A percentile compares a stretch with the other conserved stretches of the same genome.
Conservation (phyloP, 805 yeast genomes). For the Metschnikowia cubensis region DNA sequence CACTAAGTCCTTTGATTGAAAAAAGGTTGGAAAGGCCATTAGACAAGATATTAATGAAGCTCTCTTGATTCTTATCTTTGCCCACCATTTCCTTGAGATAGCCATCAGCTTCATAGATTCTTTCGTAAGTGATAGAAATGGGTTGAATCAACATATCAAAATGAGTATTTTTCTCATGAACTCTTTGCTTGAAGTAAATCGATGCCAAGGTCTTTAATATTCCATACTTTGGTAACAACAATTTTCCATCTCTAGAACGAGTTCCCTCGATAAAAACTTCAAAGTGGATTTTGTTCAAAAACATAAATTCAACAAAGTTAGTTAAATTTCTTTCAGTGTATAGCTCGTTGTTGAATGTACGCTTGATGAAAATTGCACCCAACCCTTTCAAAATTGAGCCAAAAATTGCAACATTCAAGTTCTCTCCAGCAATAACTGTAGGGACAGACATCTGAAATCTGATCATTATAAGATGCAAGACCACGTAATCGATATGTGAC, state of each 20-base stretch:
- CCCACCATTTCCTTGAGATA: conserved; percentile 56
- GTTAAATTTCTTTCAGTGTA: conserved; percentile 46
- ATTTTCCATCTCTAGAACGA: conserved; percentile 61
- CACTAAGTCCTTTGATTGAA: conserved; percentile 10
- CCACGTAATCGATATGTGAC: conserved; percentile 59
- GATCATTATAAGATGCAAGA: conserved; percentile 50
- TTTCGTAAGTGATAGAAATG: conserved; percentile 55
- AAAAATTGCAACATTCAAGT: conserved; percentile 54
- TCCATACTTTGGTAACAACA: conserved; percentile 59
- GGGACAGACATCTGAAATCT: conserved; percentile 54
- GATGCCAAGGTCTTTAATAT: conserved; percentile 50
- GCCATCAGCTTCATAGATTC: conserved; percentile 52
- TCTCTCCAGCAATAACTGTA: conserved; percentile 62
- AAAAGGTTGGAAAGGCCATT: conserved; percentile 34
- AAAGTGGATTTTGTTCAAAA: conserved; percentile 46
- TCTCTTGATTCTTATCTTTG: conserved; percentile 52
- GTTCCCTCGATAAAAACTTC: conserved; percentile 68
- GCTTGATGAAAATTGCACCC: conserved; percentile 58
- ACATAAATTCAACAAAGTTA: conserved; percentile 46
- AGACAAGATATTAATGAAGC: conserved; percentile 34
- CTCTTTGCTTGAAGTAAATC: conserved; percentile 39
- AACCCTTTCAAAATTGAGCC: conserved; percentile 46
- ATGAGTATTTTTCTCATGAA: conserved; percentile 13
- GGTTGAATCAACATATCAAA: conserved; percentile 46
- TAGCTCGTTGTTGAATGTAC: conserved; percentile 42